These are phyloP conservation scores for Ceratopteris richardii DNA, from an alignment of 75 land plant species.

Conservation along the genomic window DNA sequence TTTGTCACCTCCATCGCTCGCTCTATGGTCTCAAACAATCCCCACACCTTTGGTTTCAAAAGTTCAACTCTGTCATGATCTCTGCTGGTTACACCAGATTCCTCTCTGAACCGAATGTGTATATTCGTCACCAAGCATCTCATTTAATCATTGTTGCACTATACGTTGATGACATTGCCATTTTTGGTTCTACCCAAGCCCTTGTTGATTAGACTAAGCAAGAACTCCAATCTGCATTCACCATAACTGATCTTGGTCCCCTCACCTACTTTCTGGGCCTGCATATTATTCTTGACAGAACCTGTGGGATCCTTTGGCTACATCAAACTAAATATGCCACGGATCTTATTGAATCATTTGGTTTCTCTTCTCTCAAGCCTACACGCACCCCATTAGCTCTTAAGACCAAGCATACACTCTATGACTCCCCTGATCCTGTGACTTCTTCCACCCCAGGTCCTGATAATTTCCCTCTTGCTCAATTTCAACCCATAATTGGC, in stretches of 20 bases:
- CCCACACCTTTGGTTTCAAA: background rate
- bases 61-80: background rate
- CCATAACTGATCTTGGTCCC: constrained; percentile 24
- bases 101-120: background rate
- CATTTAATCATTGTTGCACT: constrained; percentile 14
- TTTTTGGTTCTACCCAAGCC: constrained; percentile 10
- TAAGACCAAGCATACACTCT: constrained; percentile 3
- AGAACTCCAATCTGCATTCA: constrained; percentile 11
- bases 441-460: constrained; percentile 5
- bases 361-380: background rate
- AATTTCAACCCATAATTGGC: constrained; percentile 13
- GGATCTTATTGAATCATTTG: constrained; percentile 14
- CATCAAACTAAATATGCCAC: constrained; percentile 23
- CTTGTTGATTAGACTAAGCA: constrained; percentile 9
- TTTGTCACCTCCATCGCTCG: background rate
- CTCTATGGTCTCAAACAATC: too few species aligned
- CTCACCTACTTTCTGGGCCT: constrained; percentile 17
- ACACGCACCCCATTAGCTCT: constrained; percentile 3
- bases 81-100: background rate
- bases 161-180: constrained; percentile 34
- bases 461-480: constrained; percentile 8
- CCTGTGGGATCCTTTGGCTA: constrained; percentile 11
- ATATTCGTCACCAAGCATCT: background rate
- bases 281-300: constrained; percentile 15
- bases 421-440: constrained; percentile 9